Evolutionary conservation across 208 protist genomes (phyloP).

Genomic region (Trypanosoma lewisi): DNA sequence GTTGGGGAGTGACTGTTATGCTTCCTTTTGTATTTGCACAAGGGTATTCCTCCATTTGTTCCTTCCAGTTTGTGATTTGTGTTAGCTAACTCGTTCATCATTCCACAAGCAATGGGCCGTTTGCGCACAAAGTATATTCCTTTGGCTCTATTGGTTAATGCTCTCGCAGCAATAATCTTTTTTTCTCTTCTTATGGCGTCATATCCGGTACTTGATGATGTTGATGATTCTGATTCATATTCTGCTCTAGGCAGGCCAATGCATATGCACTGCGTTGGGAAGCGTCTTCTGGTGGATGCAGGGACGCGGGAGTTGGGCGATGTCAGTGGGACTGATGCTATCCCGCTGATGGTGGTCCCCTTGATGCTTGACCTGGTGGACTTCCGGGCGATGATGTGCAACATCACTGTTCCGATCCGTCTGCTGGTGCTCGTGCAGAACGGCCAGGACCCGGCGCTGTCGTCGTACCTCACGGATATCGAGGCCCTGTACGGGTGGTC

Average conservation of each 20-base stretch:
- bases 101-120: no score
- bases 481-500: constrained; percentile 35
- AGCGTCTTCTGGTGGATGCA: neutral
- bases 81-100: no score
- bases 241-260: neutral
- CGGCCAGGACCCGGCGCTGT: constrained; percentile 23
- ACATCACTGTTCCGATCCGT: constrained; percentile 37
- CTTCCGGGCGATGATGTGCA: constrained; percentile 37
- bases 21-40: no score
- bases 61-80: no score
- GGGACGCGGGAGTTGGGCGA: neutral
- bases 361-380: constrained; percentile 35
- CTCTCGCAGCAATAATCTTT: no score
- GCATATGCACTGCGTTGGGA: neutral
- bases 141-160: no score
- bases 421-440: constrained; percentile 42
- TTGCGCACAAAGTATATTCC: no score
- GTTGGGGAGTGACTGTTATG: no score
- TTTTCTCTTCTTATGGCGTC: no score
- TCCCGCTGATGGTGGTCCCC: constrained; percentile 42
- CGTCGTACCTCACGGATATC: constrained; percentile 28
- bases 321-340: constrained; percentile 11
- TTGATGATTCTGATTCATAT: no score
- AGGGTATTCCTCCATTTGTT: no score
- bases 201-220: no score